These are phyloP conservation scores for Sporothrix globosa DNA, from an alignment of 2,329 filamentous ascomycete species.

Conservation along the genomic window DNA sequence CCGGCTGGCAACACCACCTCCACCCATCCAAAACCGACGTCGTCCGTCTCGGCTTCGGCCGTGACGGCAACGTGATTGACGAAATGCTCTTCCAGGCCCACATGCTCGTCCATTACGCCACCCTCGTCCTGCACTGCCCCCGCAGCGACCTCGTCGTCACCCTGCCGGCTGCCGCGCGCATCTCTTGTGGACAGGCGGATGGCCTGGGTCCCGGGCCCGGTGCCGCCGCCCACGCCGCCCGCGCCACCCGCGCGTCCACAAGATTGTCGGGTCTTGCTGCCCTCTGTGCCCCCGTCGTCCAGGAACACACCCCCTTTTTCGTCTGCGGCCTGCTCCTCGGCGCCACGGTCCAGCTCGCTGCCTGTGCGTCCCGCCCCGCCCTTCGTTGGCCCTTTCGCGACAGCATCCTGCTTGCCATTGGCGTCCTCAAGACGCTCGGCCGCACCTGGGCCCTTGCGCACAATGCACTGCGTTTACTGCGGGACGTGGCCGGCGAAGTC, in stretches of 20 bases:
- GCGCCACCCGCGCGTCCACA: neutral
- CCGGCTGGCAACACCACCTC: constrained; percentile 65
- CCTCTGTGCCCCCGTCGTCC: neutral
- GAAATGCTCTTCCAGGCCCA: constrained; percentile 70
- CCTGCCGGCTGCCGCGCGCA: constrained; percentile 17
- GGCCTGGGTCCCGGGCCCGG: neutral
- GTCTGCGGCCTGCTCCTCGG: constrained; percentile 23
- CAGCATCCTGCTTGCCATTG: neutral
- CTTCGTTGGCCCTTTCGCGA: constrained; percentile 21
- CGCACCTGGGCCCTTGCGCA: constrained; percentile 22
- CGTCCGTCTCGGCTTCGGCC: constrained; percentile 40
- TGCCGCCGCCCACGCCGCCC: neutral
- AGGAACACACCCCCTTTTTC: constrained; percentile 29
- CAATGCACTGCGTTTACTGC: constrained; percentile 22
- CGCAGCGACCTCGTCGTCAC: constrained; percentile 23
- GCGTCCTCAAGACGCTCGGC: constrained; percentile 23
- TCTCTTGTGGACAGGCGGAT: constrained; percentile 9
- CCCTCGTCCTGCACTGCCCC: constrained; percentile 26
- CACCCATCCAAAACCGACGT: constrained; percentile 52
- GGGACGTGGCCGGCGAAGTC: constrained; percentile 21
- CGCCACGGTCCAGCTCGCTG: constrained; percentile 26
- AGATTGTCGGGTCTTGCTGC: constrained; percentile 14
- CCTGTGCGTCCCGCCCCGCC: neutral
- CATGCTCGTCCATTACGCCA: constrained; percentile 51
- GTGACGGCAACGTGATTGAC: constrained; percentile 61